A percentile compares a stretch with the other conserved stretches of the same genome.
phyloP scores from a whole-genome alignment of 345 rosid species.

The Lagerstroemia speciosa region DNA sequence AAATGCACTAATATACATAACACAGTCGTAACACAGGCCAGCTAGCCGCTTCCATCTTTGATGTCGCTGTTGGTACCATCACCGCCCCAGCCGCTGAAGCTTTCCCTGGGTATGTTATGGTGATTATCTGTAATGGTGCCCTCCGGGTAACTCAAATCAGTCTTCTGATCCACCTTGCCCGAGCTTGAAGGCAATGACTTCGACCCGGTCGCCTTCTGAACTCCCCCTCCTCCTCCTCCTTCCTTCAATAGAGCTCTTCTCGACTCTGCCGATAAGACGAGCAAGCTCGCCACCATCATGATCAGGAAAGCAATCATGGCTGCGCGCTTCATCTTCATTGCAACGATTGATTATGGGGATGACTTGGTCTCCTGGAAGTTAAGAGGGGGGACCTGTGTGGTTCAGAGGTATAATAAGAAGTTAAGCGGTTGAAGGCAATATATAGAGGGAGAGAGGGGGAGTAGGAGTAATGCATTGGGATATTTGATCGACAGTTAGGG shows the following conservation, averaged over 20 bases:
- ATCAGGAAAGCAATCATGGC: not conserved
- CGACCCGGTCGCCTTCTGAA: not conserved
- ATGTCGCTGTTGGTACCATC: not conserved
- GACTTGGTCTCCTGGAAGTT: not conserved
- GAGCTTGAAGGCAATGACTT: not conserved
- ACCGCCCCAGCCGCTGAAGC: slow-evolving; percentile 4
- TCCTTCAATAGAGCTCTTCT: not conserved
- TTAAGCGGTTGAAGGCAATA: not conserved
- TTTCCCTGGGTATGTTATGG: slow-evolving; percentile 7
- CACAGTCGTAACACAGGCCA: too few relatives aligned
- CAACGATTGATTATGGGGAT: not conserved
- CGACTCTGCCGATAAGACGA: not conserved
- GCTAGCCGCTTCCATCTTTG: not conserved
- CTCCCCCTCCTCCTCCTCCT: not conserved
- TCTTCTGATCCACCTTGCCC: not conserved
- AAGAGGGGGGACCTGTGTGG: not conserved
- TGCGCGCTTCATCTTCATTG: not conserved
- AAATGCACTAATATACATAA: too few relatives aligned
- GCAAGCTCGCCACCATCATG: not conserved
- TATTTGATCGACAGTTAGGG: too few relatives aligned
- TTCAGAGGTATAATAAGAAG: not conserved
- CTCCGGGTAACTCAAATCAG: not conserved
- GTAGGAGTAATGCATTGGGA: too few relatives aligned
- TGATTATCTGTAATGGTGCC: slow-evolving; percentile 7
- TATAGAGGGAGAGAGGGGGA: too few relatives aligned